Base-by-base conservation (phyloP, 106 monocot genomes). In the Dendrobium officinale region DNA sequence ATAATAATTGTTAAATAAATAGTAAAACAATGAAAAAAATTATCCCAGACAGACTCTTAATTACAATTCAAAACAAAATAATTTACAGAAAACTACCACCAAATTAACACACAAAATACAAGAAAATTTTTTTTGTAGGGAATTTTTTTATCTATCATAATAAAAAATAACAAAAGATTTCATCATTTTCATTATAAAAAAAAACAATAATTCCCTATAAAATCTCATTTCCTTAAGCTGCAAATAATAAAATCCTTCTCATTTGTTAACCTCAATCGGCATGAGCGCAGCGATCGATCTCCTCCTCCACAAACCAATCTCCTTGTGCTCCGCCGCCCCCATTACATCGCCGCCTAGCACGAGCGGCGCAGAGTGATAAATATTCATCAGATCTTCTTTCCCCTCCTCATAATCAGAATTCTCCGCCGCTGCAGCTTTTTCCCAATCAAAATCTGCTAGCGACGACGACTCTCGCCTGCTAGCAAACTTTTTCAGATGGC, bases 221-320 rank as follows among this genome's bases (percentile, higher is more conserved):
- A 51, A 13, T 13, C 13, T 51, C 15, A 37, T 37, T 37, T 1
- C 37, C 1, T 31, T 37, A 37, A 37, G 37, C 37, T 37, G 37
- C 37, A 37, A 2, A 9, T 55, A 55, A 55, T 17, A 37, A 37
- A 37, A 3, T 20, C 19, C 24, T n/a, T n/a, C n/a, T 70, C 68
- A 70, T 9, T 70, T 70, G 3, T n/a, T 76, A 48, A 76, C 40
- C 22, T 51, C 6, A 9, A 76, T 22, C 0, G 45, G 47, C 76
- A 48, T 20, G 48, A 45, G 48, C 2, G 40, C 26, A 9, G 76
- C 26, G 5, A 49, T 44, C n/a, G 78, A 83, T 82, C 92, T 90
- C 77, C 90, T 88, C 86, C 86, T 86, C 93, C 88, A 90, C n/a
- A 93, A 47, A 81, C 81, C 85, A 42, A 81, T 79, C 82, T 90